Evolutionary conservation across 2,329 filamentous ascomycete genomes (phyloP).

Genomic region (Clonostachys rhizophaga): DNA sequence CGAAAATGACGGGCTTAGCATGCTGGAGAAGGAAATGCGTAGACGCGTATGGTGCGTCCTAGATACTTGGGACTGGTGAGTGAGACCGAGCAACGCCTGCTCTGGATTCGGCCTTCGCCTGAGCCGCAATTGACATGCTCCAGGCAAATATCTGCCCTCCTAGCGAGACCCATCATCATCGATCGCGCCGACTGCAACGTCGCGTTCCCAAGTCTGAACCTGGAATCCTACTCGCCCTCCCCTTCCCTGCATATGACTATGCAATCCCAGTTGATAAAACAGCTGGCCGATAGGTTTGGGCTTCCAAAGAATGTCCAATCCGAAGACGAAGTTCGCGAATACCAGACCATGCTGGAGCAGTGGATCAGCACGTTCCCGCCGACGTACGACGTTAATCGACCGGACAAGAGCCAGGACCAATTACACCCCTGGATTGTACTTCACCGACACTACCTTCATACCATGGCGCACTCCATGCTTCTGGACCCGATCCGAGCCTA

Average conservation of each 20-base stretch:
- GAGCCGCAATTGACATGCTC: too few species aligned
- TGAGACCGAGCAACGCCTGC: background rate
- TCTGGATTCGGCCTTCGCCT: background rate
- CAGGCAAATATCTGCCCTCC: conserved; percentile 27
- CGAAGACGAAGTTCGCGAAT: conserved; percentile 20
- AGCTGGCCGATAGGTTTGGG: conserved; percentile 20
- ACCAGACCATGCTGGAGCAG: conserved; percentile 24
- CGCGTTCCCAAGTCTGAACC: conserved; percentile 19
- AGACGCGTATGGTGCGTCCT: conserved; percentile 28
- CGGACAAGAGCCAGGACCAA: conserved; percentile 20
- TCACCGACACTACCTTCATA: conserved; percentile 39
- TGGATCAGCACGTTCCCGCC: conserved; percentile 36
- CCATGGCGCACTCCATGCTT: conserved; percentile 35
- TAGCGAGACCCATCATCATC: conserved; percentile 25
- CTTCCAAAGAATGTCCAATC: conserved; percentile 15
- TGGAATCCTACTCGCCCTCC: conserved; percentile 21
- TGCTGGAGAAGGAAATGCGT: conserved; percentile 28
- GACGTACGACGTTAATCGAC: conserved; percentile 27
- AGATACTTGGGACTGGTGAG: conserved; percentile 31
- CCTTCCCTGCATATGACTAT: conserved; percentile 27
- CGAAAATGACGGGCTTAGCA: conserved; percentile 13
- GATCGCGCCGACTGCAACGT: conserved; percentile 23
- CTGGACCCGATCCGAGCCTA: conserved; percentile 39
- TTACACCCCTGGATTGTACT: conserved; percentile 33
- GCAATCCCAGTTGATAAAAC: conserved; percentile 23